phyloP scores from a whole-genome alignment of 129 eudicot genomes.

The Rutidosis leptorrhynchoides region DNA sequence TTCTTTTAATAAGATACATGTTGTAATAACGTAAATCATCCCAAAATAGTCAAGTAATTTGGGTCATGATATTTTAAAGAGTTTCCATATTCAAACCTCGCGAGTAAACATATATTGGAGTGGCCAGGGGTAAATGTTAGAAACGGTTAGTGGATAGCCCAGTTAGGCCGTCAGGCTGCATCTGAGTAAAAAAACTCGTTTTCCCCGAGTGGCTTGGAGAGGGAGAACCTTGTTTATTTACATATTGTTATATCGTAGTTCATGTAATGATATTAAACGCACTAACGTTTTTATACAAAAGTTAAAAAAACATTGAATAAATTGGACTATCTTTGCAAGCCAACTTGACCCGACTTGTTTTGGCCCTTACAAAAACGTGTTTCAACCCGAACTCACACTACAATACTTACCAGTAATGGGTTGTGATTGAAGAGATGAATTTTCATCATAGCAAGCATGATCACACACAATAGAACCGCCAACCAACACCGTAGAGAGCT shows the following conservation, averaged over 20 bases:
- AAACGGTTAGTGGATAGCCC: too few relatives aligned
- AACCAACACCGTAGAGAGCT: conserved; percentile 70
- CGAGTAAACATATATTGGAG: too few relatives aligned
- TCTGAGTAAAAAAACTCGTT: too few relatives aligned
- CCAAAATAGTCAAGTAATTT: too few relatives aligned
- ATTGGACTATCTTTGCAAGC: not conserved
- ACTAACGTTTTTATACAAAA: not conserved
- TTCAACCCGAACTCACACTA: not conserved
- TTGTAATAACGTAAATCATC: not conserved
- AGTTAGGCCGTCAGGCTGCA: too few relatives aligned
- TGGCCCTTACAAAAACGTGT: not conserved
- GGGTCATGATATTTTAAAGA: too few relatives aligned
- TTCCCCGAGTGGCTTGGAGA: too few relatives aligned
- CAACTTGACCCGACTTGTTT: not conserved
- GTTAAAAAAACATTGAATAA: too few relatives aligned
- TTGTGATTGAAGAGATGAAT: conserved; percentile 32
- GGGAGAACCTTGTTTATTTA: too few relatives aligned
- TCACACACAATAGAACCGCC: conserved; percentile 53
- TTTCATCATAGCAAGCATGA: conserved; percentile 19
- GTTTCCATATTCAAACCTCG: too few relatives aligned
- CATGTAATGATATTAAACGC: not conserved
- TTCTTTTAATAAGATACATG: not conserved
- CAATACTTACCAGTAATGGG: conserved; percentile 50
- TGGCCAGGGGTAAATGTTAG: too few relatives aligned
- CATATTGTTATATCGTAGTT: not conserved